Evolutionary conservation across 306 rosid genomes (phyloP).

Genomic region (Rosa persica): DNA sequence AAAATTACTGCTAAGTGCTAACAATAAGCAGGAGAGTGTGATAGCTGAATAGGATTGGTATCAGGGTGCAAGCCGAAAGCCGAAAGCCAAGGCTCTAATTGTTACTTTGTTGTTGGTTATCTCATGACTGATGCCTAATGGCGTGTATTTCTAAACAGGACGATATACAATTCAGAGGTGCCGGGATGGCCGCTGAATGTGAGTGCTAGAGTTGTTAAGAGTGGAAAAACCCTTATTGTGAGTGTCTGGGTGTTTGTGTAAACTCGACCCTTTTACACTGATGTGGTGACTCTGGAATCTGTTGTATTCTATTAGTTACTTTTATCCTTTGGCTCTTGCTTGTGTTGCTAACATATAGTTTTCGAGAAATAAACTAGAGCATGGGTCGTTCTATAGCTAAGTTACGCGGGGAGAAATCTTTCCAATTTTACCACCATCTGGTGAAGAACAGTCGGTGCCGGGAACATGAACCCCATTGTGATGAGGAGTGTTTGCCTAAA

Average conservation of each 20-base stretch:
- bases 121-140: conserved; percentile 29
- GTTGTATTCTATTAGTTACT: not conserved
- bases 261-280: not conserved
- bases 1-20: conserved; percentile 67
- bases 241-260: conserved; percentile 23
- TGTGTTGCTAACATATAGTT: not conserved
- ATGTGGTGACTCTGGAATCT: conserved; percentile 20
- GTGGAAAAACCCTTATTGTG: conserved; percentile 26
- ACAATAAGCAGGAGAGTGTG: conserved; percentile 51
- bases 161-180: conserved; percentile 34
- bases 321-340: not conserved
- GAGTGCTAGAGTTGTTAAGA: conserved; percentile 34
- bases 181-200: conserved; percentile 37
- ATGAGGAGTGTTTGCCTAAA: not conserved
- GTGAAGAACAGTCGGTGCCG: not conserved
- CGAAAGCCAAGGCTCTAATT: conserved; percentile 49
- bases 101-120: conserved; percentile 29
- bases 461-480: not conserved
- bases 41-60: conserved; percentile 41
- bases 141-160: conserved; percentile 13
- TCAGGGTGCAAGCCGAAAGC: conserved; percentile 26
- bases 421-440: not conserved
- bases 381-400: not conserved
- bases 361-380: not conserved
- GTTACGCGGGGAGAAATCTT: not conserved